Evolutionary conservation across 2,329 filamentous ascomycete genomes (phyloP).

Genomic region (Botrytis porri): DNA sequence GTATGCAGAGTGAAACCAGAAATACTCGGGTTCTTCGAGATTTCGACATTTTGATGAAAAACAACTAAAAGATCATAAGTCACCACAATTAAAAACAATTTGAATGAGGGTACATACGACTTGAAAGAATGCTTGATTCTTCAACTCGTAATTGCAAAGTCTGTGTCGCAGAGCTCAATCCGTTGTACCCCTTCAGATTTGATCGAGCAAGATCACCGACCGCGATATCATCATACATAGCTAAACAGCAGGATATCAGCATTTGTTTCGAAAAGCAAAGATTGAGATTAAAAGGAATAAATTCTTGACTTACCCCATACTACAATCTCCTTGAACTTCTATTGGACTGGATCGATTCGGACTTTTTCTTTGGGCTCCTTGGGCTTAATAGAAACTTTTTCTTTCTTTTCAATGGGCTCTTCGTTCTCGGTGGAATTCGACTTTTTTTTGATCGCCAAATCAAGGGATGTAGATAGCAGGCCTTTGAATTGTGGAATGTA

Average conservation of each 20-base stretch:
- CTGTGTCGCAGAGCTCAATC: not conserved
- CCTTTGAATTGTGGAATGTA: not conserved
- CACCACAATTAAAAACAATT: not conserved
- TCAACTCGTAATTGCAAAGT: not conserved
- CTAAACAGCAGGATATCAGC: not conserved
- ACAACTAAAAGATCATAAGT: not conserved
- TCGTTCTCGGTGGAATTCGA: no score
- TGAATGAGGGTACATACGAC: not conserved
- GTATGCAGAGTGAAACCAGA: no score
- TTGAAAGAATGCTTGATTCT: not conserved
- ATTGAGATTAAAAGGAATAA: no score
- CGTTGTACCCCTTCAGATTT: not conserved
- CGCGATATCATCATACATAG: not conserved
- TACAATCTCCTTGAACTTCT: fast-evolving
- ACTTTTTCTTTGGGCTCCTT: no score
- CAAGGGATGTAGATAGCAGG: not conserved
- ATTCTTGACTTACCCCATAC: no score
- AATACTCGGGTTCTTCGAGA: no score
- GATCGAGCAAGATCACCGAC: not conserved
- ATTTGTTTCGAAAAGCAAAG: not conserved
- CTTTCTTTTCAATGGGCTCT: no score
- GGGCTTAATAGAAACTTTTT: no score
- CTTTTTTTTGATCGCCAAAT: not conserved
- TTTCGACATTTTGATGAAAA: no score
- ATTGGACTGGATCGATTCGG: no score